These are phyloP conservation scores for Fusarium dlaminii DNA, from an alignment of 2,329 filamentous ascomycete species.

Conservation along the genomic window DNA sequence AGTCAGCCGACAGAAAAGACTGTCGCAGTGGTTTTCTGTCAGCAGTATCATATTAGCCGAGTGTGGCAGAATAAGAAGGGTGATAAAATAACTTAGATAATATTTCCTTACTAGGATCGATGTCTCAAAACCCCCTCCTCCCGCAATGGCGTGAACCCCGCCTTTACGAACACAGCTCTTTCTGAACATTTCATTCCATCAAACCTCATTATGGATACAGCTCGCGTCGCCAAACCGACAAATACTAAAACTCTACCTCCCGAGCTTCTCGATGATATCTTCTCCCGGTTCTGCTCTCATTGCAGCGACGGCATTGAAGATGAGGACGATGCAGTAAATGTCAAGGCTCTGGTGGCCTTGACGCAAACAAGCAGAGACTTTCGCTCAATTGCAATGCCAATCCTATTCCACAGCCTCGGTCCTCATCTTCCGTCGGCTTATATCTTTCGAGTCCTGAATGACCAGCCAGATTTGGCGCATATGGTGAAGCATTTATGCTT, in stretches of 20 bases:
- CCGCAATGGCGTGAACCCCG: too few species aligned
- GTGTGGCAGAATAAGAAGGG: too few species aligned
- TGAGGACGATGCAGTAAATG: background rate
- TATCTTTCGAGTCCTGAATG: accelerated
- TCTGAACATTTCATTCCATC: too few species aligned
- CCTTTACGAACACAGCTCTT: background rate
- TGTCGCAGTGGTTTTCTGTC: too few species aligned
- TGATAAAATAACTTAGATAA: too few species aligned
- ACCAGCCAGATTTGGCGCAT: accelerated
- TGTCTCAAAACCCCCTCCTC: too few species aligned
- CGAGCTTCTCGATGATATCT: accelerated
- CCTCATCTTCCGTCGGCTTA: background rate
- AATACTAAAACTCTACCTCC: accelerated
- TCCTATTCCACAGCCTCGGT: accelerated
- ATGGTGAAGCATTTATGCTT: background rate
- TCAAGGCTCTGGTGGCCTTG: background rate
- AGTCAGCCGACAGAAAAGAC: too few species aligned
- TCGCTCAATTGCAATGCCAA: background rate
- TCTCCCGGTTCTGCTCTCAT: background rate
- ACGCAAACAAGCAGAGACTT: accelerated
- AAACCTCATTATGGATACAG: accelerated
- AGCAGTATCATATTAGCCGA: too few species aligned
- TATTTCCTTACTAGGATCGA: too few species aligned
- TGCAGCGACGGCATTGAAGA: accelerated
- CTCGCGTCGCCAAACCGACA: accelerated